phyloP scores from a whole-genome alignment of 2,329 filamentous ascomycete genomes.

The Chaetothyriales sp. region DNA sequence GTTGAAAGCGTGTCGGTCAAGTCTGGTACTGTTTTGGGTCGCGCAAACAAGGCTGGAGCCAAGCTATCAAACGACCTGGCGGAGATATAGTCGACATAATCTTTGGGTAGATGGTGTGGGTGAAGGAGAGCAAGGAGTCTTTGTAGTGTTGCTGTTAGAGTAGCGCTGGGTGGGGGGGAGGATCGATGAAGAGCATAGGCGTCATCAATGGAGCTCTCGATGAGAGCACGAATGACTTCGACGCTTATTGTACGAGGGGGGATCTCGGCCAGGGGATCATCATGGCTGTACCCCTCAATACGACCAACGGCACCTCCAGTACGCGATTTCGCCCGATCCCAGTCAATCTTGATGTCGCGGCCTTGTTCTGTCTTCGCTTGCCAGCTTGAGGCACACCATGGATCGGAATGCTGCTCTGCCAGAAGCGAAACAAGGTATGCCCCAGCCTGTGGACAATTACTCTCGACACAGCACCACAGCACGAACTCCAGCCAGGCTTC shows the following conservation, averaged over 20 bases:
- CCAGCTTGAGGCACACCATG: slow-evolving; percentile 31
- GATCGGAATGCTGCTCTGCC: slow-evolving; percentile 15
- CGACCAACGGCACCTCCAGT: slow-evolving; percentile 7
- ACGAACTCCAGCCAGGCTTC: slow-evolving; percentile 37
- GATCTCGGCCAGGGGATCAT: slow-evolving; percentile 25
- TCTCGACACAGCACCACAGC: slow-evolving; percentile 37
- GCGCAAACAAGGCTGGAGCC: slow-evolving; percentile 1
- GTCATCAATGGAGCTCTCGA: slow-evolving; percentile 38
- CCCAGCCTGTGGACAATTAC: slow-evolving; percentile 28
- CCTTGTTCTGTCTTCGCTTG: slow-evolving; percentile 8
- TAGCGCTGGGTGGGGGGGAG: neutral
- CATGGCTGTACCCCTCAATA: slow-evolving; percentile 10
- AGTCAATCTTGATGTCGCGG: slow-evolving; percentile 5
- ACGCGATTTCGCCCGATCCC: slow-evolving; percentile 8
- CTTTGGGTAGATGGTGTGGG: slow-evolving; percentile 19
- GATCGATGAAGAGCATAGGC: slow-evolving; percentile 23
- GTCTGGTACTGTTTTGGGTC: slow-evolving; percentile 2
- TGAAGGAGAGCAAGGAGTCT: slow-evolving; percentile 30
- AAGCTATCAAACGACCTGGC: slow-evolving; percentile 36
- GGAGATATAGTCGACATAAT: slow-evolving; percentile 25
- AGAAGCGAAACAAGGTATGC: slow-evolving; percentile 25
- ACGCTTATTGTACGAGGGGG: slow-evolving; percentile 38
- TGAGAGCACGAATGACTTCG: slow-evolving; percentile 41
- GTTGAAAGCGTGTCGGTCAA: neutral
- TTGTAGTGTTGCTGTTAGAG: slow-evolving; percentile 14